Conservation (phyloP, 306 rosid species). For the Prunus mongolica region DNA sequence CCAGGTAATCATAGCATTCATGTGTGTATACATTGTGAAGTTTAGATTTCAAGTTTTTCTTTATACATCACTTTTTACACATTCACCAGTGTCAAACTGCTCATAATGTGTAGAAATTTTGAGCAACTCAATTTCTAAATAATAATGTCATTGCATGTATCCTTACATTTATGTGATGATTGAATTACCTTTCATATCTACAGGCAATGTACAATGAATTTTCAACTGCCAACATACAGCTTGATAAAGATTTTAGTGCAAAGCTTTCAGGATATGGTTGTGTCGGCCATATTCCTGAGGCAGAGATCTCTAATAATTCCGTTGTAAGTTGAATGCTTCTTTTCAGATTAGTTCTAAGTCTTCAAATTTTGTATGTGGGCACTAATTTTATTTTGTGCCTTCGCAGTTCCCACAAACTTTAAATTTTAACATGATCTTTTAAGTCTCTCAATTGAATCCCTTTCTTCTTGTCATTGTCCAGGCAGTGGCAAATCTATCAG, state of each 20-base stretch:
- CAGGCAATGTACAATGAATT: conserved; percentile 99
- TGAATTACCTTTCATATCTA: conserved; percentile 23
- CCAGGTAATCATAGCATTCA: conserved; percentile 57
- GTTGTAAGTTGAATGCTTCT: conserved; percentile 46
- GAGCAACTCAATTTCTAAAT: background rate
- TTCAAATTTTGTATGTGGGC: background rate
- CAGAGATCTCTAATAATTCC: conserved; percentile 73
- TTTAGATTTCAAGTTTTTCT: background rate
- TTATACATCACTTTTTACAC: background rate
- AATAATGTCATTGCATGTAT: background rate
- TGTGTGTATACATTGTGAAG: background rate
- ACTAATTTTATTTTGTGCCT: background rate
- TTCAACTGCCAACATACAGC: conserved; percentile 87
- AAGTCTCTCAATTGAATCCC: conserved; percentile 6
- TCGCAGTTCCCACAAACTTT: background rate
- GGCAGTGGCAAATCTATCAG: conserved; percentile 89
- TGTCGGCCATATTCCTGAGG: conserved; percentile 83
- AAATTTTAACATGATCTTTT: background rate
- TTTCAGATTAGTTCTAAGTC: background rate
- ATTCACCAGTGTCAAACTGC: background rate
- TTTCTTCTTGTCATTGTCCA: conserved; percentile 29
- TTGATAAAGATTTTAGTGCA: conserved; percentile 98
- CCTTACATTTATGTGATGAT: conserved; percentile 11
- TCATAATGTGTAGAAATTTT: background rate
- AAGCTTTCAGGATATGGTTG: conserved; percentile 99